phyloP scores from a whole-genome alignment of 2,329 filamentous ascomycete genomes.

The Pseudogymnoascus sp. region DNA sequence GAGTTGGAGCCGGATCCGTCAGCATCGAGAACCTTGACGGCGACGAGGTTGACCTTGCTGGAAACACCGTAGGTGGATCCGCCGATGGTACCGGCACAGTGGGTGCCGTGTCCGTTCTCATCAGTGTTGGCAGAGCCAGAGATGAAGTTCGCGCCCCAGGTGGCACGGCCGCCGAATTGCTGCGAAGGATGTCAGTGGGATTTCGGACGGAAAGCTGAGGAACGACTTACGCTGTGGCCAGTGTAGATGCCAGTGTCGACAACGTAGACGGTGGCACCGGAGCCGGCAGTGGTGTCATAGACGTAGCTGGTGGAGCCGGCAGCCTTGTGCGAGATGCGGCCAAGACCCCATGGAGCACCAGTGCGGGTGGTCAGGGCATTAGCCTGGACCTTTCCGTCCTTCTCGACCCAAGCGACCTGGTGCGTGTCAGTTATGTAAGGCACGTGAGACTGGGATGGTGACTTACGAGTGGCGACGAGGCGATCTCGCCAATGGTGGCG shows the following conservation, averaged over 20 bases:
- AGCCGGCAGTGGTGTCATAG: constrained; percentile 27
- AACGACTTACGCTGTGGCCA: neutral
- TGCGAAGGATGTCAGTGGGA: constrained; percentile 26
- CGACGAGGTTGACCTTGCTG: constrained; percentile 31
- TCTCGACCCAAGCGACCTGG: constrained; percentile 26
- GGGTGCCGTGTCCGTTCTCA: constrained; percentile 32
- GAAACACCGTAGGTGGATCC: constrained; percentile 34
- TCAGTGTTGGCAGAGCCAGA: constrained; percentile 24
- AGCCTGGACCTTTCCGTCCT: constrained; percentile 25
- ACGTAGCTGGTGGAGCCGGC: constrained; percentile 22
- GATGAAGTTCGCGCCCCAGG: constrained; percentile 28
- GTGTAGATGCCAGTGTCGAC: constrained; percentile 18
- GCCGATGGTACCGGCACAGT: constrained; percentile 31
- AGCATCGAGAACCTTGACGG: constrained; percentile 32
- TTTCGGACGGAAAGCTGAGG: constrained; percentile 12
- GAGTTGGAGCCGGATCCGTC: constrained; percentile 28
- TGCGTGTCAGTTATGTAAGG: neutral
- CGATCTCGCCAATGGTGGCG: constrained; percentile 23
- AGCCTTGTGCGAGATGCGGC: constrained; percentile 26
- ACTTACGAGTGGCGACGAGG: constrained; percentile 22
- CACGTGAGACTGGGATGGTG: neutral
- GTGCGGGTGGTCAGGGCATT: constrained; percentile 24
- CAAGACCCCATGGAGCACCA: constrained; percentile 27
- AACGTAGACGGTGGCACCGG: constrained; percentile 29
- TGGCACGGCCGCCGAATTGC: constrained; percentile 31